Evolutionary conservation across 805 yeast species (phyloP).

Genomic region (Jamesozyma gamospora): DNA sequence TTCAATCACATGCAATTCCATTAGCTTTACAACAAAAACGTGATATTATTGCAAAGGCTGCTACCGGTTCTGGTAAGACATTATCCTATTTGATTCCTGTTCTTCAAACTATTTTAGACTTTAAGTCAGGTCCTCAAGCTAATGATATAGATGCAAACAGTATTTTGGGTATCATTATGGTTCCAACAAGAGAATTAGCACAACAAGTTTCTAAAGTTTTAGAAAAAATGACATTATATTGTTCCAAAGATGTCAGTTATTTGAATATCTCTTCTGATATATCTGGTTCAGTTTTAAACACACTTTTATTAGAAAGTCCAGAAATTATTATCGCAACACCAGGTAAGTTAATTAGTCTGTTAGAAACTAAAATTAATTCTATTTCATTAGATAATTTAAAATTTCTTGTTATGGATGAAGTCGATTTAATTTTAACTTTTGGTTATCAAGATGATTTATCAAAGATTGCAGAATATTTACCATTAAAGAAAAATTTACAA

Average conservation of each 20-base stretch:
- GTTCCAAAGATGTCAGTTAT: constrained; percentile 53
- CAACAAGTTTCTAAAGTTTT: constrained; percentile 71
- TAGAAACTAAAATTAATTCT: constrained; percentile 38
- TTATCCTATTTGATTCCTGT: constrained; percentile 86
- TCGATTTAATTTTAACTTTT: constrained; percentile 78
- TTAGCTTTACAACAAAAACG: constrained; percentile 81
- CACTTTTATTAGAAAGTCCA: constrained; percentile 65
- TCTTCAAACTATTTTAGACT: constrained; percentile 58
- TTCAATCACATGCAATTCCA: constrained; percentile 88
- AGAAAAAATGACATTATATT: constrained; percentile 56
- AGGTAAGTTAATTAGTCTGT: constrained; percentile 49
- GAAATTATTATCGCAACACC: constrained; percentile 85
- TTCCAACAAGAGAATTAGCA: constrained; percentile 88
- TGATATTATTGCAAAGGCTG: constrained; percentile 88
- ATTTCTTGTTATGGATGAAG: constrained; percentile 86
- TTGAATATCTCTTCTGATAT: constrained; percentile 56
- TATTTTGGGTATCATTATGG: constrained; percentile 61
- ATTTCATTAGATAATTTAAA: constrained; percentile 48
- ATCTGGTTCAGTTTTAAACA: constrained; percentile 58
- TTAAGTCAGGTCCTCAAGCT: constrained; percentile 23
- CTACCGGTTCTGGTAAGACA: constrained; percentile 94
- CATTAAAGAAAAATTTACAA: constrained; percentile 69
- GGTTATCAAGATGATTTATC: constrained; percentile 84
- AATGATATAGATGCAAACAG: constrained; percentile 15
- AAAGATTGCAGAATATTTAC: constrained; percentile 51